phyloP scores from a whole-genome alignment of 805 yeast species.

The Metschnikowia amazonensis region DNA sequence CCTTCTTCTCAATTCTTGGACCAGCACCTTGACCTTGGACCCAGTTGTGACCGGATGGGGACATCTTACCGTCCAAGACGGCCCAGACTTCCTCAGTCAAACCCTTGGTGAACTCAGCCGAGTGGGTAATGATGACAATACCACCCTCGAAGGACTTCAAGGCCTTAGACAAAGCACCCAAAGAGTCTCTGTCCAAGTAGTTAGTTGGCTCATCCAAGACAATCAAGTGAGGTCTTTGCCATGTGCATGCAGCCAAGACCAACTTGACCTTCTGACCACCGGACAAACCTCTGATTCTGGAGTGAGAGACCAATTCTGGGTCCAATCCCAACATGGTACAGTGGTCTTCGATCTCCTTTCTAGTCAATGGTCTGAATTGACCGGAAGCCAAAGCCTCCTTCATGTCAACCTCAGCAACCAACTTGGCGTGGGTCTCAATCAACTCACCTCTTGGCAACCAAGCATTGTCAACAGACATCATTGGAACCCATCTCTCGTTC shows the following conservation, averaged over 20 bases:
- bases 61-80: constrained; percentile 95
- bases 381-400: constrained; percentile 99
- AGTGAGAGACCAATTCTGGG: constrained; percentile 98
- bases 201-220: constrained; percentile 99
- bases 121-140: constrained; percentile 98
- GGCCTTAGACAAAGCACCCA: constrained; percentile 99
- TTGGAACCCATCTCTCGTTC: constrained; percentile 98
- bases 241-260: constrained; percentile 99
- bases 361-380: constrained; percentile 99
- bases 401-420: constrained; percentile 99
- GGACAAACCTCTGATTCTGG: constrained; percentile 99
- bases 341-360: constrained; percentile 99
- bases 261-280: constrained; percentile 99
- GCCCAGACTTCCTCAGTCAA: constrained; percentile 99
- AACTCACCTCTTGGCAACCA: constrained; percentile 99
- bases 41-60: constrained; percentile 99
- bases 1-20: constrained; percentile 98
- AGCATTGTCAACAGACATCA: constrained; percentile 99
- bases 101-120: constrained; percentile 99
- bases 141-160: constrained; percentile 99
- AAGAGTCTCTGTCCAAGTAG: constrained; percentile 98
- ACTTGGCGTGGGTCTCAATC: constrained; percentile 92
- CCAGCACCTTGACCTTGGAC: constrained; percentile 99
- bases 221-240: constrained; percentile 99
- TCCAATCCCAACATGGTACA: constrained; percentile 98